Percentiles rank a stretch among this genome's conserved stretches.
These are phyloP conservation scores for Pueraria montana DNA, from an alignment of 306 rosid genomes.

Conservation along the genomic window DNA sequence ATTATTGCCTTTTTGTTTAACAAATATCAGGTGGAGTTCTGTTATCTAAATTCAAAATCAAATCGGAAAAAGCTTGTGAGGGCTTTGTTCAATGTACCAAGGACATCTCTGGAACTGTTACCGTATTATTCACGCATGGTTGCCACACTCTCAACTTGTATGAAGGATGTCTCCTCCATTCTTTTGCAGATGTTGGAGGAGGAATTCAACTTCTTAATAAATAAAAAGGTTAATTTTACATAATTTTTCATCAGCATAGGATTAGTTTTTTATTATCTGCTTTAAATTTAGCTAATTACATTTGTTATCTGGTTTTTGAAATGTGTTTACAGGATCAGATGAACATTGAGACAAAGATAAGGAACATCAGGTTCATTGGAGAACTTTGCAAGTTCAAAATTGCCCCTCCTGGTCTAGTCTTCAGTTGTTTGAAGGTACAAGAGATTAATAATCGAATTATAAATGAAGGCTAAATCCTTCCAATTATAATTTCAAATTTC, in stretches of 20 bases:
- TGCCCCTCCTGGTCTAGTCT: constrained; percentile 89
- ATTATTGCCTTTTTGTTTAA: constrained; percentile 20
- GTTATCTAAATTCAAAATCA: constrained; percentile 94
- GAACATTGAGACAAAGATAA: constrained; percentile 97
- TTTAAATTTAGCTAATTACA: constrained; percentile 41
- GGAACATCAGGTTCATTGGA: constrained; percentile 97
- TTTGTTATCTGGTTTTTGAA: constrained; percentile 44
- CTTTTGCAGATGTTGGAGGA: constrained; percentile 95
- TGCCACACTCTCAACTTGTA: constrained; percentile 94
- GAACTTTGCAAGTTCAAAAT: constrained; percentile 98
- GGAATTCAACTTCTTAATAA: constrained; percentile 94
- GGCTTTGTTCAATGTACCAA: constrained; percentile 95
- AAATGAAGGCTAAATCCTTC: constrained; percentile 4
- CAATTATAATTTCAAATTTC: constrained; percentile 27
- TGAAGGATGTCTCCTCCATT: constrained; percentile 94
- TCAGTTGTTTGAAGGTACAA: constrained; percentile 96
- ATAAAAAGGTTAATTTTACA: constrained; percentile 80
- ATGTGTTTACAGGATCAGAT: constrained; percentile 88
- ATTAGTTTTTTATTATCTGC: constrained; percentile 7
- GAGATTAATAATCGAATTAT: constrained; percentile 31
- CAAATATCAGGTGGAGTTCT: constrained; percentile 87
- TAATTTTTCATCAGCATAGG: constrained; percentile 1
- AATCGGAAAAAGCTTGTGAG: constrained; percentile 93
- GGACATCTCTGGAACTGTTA: constrained; percentile 94
- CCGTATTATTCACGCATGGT: constrained; percentile 98